Evolutionary conservation across 1,139 yeast genomes (phyloP), one percentile per base, ranked within the genome.

Genomic region (Pichia sp.): DNA sequence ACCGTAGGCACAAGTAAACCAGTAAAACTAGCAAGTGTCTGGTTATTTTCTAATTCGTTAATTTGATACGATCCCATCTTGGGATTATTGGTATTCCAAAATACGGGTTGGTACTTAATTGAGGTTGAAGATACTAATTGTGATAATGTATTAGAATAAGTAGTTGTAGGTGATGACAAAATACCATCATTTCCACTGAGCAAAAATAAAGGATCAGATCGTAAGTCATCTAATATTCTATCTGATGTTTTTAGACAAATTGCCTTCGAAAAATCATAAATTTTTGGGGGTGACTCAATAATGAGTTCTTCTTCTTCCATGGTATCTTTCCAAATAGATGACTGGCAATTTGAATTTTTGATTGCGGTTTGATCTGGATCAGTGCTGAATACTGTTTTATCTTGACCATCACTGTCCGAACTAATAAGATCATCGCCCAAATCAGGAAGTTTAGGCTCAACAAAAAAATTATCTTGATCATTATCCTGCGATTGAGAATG

Each of bases 141-240:
- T 0, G 56, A 50, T 41, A 56, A 45, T 10, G 31, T 13, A 2
- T 45, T 27, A 8, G 56, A 42, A 30, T 66, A 62, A 7, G 52
- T 53, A 14, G 57, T 47, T 1, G 66, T 55, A 18, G 61, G 62
- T n/a, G 50, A 56, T 3, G 57, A 56, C 18, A 67, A 52, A 18
- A 65, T 60, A 13, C 67, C 69, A 11, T 58, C 50, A 16, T 56
- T 56, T 3, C 56, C 49, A 18, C 60, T 56, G 27, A 52, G 50
- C 16, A 63, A 53, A 53, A 62, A 63, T 41, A 45, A 70, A 48
- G 52, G 76, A 62, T 75, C 77, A 33, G 62, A 76, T 59, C 77
- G 72, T 43, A 84, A 64, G 61, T 85, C 93, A 62, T 84, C 89
- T 31, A 84, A 60, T 33, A 85, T 72, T 50, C 93, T 70, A 60